A percentile compares a stretch with the other conserved stretches of the same genome.
Evolutionary conservation across 2,329 filamentous ascomycete genomes (phyloP).

Genomic region (Cytospora schulzeri): DNA sequence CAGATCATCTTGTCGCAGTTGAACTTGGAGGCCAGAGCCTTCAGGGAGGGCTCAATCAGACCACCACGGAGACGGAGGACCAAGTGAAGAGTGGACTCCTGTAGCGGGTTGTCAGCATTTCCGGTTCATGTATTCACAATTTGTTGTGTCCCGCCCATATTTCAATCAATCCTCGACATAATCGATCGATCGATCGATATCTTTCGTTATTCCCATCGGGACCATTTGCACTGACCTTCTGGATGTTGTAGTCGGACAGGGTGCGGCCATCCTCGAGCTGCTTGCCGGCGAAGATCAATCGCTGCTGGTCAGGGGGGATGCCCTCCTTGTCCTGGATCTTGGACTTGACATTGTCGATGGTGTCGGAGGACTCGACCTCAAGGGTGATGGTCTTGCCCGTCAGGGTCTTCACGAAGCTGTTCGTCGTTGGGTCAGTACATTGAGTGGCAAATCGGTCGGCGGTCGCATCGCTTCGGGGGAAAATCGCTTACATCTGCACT

Average conservation of each 20-base stretch:
- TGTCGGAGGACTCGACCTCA: slow-evolving; percentile 98
- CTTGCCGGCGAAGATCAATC: slow-evolving; percentile 98
- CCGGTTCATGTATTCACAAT: slow-evolving; percentile 5
- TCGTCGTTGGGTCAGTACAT: slow-evolving; percentile 30
- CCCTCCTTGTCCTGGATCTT: slow-evolving; percentile 99
- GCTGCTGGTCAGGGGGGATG: slow-evolving; percentile 97
- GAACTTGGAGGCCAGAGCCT: slow-evolving; percentile 98
- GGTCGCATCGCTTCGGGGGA: slow-evolving; percentile 32
- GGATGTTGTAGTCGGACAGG: slow-evolving; percentile 98
- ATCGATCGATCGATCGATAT: slow-evolving; percentile 9
- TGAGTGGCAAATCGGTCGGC: slow-evolving; percentile 27
- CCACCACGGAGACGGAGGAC: slow-evolving; percentile 98
- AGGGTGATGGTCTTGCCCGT: slow-evolving; percentile 99
- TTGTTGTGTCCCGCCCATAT: not conserved
- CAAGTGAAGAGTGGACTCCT: slow-evolving; percentile 98
- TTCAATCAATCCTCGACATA: slow-evolving; percentile 11
- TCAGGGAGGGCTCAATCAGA: slow-evolving; percentile 98
- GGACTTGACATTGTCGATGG: slow-evolving; percentile 99
- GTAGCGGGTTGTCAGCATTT: slow-evolving; percentile 31
- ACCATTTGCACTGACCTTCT: slow-evolving; percentile 71
- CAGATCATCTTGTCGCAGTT: slow-evolving; percentile 99
- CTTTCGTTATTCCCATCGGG: not conserved
- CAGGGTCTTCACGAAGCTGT: slow-evolving; percentile 99
- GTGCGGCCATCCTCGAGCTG: slow-evolving; percentile 98
- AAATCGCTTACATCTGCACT: slow-evolving; percentile 87